These are phyloP conservation scores for Coleophoma eucalyptorum DNA, from an alignment of 2,329 filamentous ascomycete genomes.

Conservation along the genomic window DNA sequence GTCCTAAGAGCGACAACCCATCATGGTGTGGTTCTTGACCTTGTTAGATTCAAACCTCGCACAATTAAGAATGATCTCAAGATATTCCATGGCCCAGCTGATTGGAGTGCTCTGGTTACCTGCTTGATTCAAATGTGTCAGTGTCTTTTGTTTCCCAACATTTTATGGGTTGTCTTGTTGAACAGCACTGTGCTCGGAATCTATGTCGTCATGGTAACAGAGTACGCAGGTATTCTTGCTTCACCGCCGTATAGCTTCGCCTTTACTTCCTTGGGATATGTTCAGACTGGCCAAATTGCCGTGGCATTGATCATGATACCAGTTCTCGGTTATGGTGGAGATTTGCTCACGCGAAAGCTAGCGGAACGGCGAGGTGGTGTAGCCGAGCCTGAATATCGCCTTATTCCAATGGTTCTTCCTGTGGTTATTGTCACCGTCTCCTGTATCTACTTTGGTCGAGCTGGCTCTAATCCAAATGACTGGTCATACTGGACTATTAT, in stretches of 20 bases:
- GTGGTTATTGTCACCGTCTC: conserved; percentile 26
- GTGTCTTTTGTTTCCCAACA: conserved; percentile 34
- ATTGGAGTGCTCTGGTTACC: conserved; percentile 1
- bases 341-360: conserved; percentile 24
- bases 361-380: conserved; percentile 34
- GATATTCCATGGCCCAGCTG: neutral
- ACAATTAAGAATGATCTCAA: neutral
- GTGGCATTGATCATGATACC: conserved; percentile 14
- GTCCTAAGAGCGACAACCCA: neutral
- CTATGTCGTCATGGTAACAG: conserved; percentile 39
- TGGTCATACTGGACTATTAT: neutral
- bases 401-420: conserved; percentile 27
- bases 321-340: conserved; percentile 26
- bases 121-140: conserved; percentile 25
- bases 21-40: neutral
- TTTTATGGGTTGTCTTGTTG: conserved; percentile 35
- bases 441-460: conserved; percentile 26
- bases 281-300: conserved; percentile 19
- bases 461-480: conserved; percentile 25
- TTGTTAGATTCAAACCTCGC: neutral
- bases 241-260: conserved; percentile 26
- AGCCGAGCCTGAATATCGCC: conserved; percentile 19
- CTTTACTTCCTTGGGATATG: conserved; percentile 18
- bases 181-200: conserved; percentile 35
- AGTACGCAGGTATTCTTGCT: conserved; percentile 30